phyloP scores from a whole-genome alignment of 345 rosid species.

The Citrus cavaleriei region DNA sequence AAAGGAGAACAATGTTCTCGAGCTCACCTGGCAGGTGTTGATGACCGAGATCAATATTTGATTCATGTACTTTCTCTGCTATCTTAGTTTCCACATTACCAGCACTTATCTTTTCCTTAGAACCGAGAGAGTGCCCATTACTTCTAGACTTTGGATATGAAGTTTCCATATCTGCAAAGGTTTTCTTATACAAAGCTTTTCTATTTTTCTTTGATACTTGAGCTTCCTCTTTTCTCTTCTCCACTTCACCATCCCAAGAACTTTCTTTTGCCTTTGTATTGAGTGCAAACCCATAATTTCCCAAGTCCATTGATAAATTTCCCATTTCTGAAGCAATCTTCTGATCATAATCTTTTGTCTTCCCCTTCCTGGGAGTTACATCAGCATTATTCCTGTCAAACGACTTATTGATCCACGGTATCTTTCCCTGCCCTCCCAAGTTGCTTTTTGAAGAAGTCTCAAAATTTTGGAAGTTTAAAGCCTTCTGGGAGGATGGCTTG shows the following conservation, averaged over 20 bases:
- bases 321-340: slow-evolving; percentile 18
- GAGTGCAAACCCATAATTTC: not conserved
- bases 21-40: slow-evolving; percentile 29
- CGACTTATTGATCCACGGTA: slow-evolving; percentile 29
- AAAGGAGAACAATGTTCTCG: slow-evolving; percentile 42
- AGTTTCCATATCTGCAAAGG: slow-evolving; percentile 16
- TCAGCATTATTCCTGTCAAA: slow-evolving; percentile 15
- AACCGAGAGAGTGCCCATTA: slow-evolving; percentile 18
- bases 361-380: slow-evolving; percentile 17
- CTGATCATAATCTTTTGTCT: slow-evolving; percentile 8
- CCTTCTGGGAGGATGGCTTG: slow-evolving; percentile 34
- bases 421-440: slow-evolving; percentile 31
- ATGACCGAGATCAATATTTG: slow-evolving; percentile 21
- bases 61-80: slow-evolving; percentile 23
- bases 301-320: slow-evolving; percentile 15
- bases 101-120: slow-evolving; percentile 25
- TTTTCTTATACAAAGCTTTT: slow-evolving; percentile 20
- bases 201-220: slow-evolving; percentile 9
- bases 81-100: slow-evolving; percentile 24
- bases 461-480: slow-evolving; percentile 29
- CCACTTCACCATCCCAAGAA: slow-evolving; percentile 15
- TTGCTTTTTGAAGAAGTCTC: slow-evolving; percentile 41
- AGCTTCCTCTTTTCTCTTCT: slow-evolving; percentile 11
- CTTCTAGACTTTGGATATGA: slow-evolving; percentile 33
- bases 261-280: slow-evolving; percentile 13